These are phyloP conservation scores for Jamesozyma lodderae DNA, from an alignment of 805 yeast species.

Conservation along the genomic window DNA sequence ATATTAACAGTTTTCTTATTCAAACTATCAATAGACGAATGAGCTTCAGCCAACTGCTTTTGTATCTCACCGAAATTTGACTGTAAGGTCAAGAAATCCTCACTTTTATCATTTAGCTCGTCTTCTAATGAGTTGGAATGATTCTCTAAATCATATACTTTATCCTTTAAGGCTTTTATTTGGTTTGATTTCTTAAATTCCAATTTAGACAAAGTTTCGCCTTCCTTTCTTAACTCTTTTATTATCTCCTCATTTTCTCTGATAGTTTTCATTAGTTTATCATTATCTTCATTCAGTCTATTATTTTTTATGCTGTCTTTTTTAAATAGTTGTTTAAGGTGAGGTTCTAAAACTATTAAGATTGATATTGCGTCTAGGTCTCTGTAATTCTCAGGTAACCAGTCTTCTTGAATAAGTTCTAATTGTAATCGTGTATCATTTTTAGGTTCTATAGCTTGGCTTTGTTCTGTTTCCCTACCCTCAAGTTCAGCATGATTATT, in stretches of 20 bases:
- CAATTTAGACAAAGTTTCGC: conserved; percentile 58
- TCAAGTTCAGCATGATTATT: no score
- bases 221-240: conserved; percentile 62
- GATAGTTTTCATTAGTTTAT: conserved; percentile 15
- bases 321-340: conserved; percentile 2
- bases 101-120: conserved; percentile 7
- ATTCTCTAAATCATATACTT: conserved; percentile 1
- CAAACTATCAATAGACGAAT: not conserved
- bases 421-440: not conserved
- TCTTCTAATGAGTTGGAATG: not conserved
- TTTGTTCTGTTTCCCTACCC: no score
- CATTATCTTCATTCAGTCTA: conserved; percentile 6
- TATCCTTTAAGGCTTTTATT: conserved; percentile 44
- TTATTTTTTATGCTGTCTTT: no score
- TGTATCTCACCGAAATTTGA: conserved; percentile 13
- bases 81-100: conserved; percentile 11
- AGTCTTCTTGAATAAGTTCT: not conserved
- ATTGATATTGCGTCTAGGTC: conserved; percentile 5
- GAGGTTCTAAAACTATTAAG: conserved; percentile 5
- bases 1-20: not conserved
- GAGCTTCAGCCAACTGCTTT: conserved; percentile 5
- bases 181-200: conserved; percentile 62
- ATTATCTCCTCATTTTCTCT: conserved; percentile 47
- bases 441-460: no score
- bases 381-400: conserved; percentile 18